These are phyloP conservation scores for Ilyonectria robusta DNA, from an alignment of 2,329 filamentous ascomycete species.

Conservation along the genomic window DNA sequence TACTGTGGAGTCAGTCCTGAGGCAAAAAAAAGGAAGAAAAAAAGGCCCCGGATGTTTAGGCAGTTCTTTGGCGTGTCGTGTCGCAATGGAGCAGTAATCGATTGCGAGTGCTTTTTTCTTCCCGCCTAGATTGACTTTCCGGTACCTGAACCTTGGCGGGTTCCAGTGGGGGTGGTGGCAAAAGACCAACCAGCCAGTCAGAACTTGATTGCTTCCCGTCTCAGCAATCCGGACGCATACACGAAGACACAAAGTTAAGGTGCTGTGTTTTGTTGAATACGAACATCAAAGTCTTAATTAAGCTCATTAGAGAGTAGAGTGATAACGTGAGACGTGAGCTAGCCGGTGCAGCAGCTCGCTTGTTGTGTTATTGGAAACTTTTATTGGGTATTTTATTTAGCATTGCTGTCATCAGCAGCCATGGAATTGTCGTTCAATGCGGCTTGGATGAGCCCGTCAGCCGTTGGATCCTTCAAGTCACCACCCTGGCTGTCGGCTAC, in stretches of 20 bases:
- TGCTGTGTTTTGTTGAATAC: not conserved
- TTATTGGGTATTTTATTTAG: conserved; percentile 1
- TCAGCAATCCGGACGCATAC: not conserved
- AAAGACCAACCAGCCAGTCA: not conserved
- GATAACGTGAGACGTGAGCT: not conserved
- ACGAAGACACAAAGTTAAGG: too few relatives aligned
- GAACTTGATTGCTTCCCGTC: not conserved
- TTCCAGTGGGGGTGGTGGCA: conserved; percentile 1
- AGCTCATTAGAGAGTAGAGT: not conserved
- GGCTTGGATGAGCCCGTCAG: not conserved
- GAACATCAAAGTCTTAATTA: not conserved
- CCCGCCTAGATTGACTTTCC: conserved; percentile 7
- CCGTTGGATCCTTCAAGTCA: not conserved
- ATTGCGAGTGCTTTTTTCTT: not conserved
- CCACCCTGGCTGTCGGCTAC: not conserved
- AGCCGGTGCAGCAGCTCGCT: not conserved
- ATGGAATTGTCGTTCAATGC: not conserved
- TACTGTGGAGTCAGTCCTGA: not conserved
- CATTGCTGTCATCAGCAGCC: not conserved
- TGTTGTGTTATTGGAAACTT: not conserved
- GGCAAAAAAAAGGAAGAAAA: not conserved
- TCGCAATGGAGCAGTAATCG: not conserved
- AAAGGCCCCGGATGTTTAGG: not conserved
- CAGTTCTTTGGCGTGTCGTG: conserved; percentile 6
- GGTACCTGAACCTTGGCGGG: conserved; percentile 7